phyloP scores from a whole-genome alignment of 2,329 filamentous ascomycete species.

The Huntiella moniliformis region DNA sequence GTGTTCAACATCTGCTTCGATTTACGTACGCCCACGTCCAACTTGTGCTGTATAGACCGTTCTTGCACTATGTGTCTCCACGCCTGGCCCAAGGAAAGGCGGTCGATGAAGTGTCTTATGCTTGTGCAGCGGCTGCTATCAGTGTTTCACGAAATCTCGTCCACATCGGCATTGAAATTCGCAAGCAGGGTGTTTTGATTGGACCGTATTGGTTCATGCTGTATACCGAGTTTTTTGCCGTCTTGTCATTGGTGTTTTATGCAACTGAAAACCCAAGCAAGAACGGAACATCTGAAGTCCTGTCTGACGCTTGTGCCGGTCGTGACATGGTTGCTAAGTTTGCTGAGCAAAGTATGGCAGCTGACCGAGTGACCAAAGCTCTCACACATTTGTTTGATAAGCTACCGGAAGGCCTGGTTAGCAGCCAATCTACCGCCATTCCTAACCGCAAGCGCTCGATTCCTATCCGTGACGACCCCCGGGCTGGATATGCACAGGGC shows the following conservation, averaged over 20 bases:
- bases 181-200: slow-evolving; percentile 53
- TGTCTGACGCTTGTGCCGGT: slow-evolving; percentile 70
- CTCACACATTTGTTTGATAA: slow-evolving; percentile 66
- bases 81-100: slow-evolving; percentile 34
- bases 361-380: slow-evolving; percentile 64
- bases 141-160: slow-evolving; percentile 55
- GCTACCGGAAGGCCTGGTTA: slow-evolving; percentile 51
- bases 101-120: slow-evolving; percentile 61
- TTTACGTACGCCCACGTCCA: slow-evolving; percentile 72
- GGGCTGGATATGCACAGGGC: slow-evolving; percentile 3
- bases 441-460: slow-evolving; percentile 4
- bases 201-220: slow-evolving; percentile 78
- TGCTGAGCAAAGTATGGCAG: slow-evolving; percentile 69
- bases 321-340: slow-evolving; percentile 65
- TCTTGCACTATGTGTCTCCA: slow-evolving; percentile 64
- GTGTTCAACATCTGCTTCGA: slow-evolving; percentile 54
- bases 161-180: slow-evolving; percentile 62
- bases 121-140: slow-evolving; percentile 45
- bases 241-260: slow-evolving; percentile 62
- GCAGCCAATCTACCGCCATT: background rate
- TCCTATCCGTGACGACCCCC: background rate
- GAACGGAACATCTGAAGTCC: slow-evolving; percentile 54
- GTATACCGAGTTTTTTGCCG: slow-evolving; percentile 67
- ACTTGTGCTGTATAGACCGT: slow-evolving; percentile 65
- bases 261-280: slow-evolving; percentile 65